Evolutionary conservation across 495 filamentous ascomycete genomes (phyloP), one percentile per base, ranked within the genome.

Genomic region (Amphirosellinia nigrospora): DNA sequence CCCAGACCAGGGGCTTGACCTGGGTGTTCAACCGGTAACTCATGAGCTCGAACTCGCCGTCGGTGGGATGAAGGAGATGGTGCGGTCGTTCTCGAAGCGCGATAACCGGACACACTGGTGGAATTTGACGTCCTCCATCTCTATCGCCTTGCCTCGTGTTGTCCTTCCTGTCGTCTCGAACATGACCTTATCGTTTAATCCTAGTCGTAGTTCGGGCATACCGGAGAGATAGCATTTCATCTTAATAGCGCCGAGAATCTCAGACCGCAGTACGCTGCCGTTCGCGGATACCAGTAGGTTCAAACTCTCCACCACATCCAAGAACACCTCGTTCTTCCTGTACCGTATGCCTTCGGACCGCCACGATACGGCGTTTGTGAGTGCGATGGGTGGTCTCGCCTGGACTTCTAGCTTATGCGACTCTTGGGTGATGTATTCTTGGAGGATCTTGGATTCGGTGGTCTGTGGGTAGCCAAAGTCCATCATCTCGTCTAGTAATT

Each of bases 61-160:
- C 96, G 41, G 96, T 13, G 96, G 96, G 74, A 99, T 99, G 82
- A 99, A 99, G 80, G 93, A 96, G 85, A 99, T 99, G 28, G 96
- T 99, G 52, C 96, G 87, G 81, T 99, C 96, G 76, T 98, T 99
- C 81, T 99, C 96, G 83, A 99, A 99, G 34, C 96, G 87, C 26
- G 93, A 94, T 67, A 99, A 83, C 72, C 96, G 90, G 69, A 99
- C 96, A 81, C 96, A 99, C 79, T 99, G 96, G 82, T 99, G 96
- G 82, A 99, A 99, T 77, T 98, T 99, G 77, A 99, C 96, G 72
- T 99, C 96, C 80, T 99, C 96, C 96, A 99, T 99, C 82, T 99
- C 96, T 64, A 99, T 95, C 13, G 96, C 93, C 81, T 99, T 99
- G 60, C 96, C 96, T 77, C 96, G 83, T 62, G 94, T 97, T 10